Base-by-base conservation (phyloP, 768 basidiomycete genomes). In the Boletus coccyginus region DNA sequence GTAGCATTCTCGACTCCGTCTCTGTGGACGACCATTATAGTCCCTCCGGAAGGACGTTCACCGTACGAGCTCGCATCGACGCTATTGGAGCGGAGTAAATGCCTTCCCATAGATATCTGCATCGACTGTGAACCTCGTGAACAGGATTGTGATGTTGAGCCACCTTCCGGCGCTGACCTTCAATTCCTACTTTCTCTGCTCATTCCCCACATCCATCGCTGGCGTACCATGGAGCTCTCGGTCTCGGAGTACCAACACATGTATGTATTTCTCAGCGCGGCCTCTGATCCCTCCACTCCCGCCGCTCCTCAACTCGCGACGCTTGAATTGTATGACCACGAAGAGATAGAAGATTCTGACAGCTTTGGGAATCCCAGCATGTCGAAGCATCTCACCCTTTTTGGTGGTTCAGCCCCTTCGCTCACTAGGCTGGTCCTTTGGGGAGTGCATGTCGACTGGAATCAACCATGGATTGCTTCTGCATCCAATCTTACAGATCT, bases 371-470 rank as follows among this genome's bases (percentile, higher is more conserved):
- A 53, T 33, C 44, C 57, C 19, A 53, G 12, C n/a, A 69, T 71
- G 38, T 75, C 74, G 4, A 53, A 53, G 7, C 58, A 60, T 33
- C 82, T 85, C 70, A 70, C 77, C 14, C 75, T 81, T 14, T 85
- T 89, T 62, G 76, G 81, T 3, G 77, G 79, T 24, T 77, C 76
- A 17, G 70, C 72, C 7, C 89, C 89, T 1, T 76, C 73, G 7
- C 72, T 91, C 12, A 70, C 66, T 21, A 63, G 68, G 5, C 70
- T 82, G 32, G 71, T 74, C 10, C 73, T 91, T 32, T 88, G 84
- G 83, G 87, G 86, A 42, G 84, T 88, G 5, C 87, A 90, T 59
- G 68, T 90, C 36, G 78, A 84, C 55, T 90, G 89, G 89, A 73
- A 77, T 32, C 71, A 74, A 32, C 73, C 77, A 11, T 64, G 75